Evolutionary conservation across 129 eudicot species (phyloP).

Genomic region (Helianthus tuberosus): DNA sequence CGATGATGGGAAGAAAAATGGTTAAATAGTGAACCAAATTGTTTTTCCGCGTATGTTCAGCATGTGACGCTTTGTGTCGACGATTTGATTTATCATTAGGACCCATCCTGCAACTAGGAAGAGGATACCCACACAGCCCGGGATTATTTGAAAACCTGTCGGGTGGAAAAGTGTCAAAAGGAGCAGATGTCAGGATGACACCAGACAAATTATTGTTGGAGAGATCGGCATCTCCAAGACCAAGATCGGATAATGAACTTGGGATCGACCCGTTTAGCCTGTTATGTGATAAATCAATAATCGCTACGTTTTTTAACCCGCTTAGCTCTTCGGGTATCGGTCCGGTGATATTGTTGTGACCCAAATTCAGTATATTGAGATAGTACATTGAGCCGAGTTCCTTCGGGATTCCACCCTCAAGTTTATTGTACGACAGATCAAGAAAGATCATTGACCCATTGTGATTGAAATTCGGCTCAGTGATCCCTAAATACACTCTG

Average conservation of each 20-base stretch:
- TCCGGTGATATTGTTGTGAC: slow-evolving; percentile 79
- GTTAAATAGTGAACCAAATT: no score
- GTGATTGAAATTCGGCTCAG: slow-evolving; percentile 81
- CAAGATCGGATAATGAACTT: slow-evolving; percentile 54
- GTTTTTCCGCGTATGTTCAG: neutral
- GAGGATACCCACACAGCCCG: slow-evolving; percentile 91
- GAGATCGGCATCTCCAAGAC: slow-evolving; percentile 83
- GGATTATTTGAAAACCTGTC: slow-evolving; percentile 72
- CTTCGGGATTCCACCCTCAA: slow-evolving; percentile 87
- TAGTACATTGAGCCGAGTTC: slow-evolving; percentile 90
- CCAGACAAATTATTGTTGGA: slow-evolving; percentile 78
- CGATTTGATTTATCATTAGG: slow-evolving; percentile 18
- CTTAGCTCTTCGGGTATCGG: slow-evolving; percentile 83
- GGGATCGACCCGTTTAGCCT: slow-evolving; percentile 80
- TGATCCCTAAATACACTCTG: slow-evolving; percentile 60
- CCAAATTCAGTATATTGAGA: slow-evolving; percentile 65
- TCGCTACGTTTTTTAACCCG: slow-evolving; percentile 64
- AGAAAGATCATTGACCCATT: slow-evolving; percentile 95
- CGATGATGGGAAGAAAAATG: no score
- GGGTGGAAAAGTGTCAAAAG: slow-evolving; percentile 77
- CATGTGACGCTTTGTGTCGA: slow-evolving; percentile 20
- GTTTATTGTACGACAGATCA: slow-evolving; percentile 71
- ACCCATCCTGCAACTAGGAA: slow-evolving; percentile 42
- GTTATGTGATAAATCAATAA: slow-evolving; percentile 82
- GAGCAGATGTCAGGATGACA: slow-evolving; percentile 71